A percentile compares a stretch with the other conserved stretches of the same genome.
Evolutionary conservation across 2,329 filamentous ascomycete species (phyloP).

Genomic region (Aspergillus thermomutatus): DNA sequence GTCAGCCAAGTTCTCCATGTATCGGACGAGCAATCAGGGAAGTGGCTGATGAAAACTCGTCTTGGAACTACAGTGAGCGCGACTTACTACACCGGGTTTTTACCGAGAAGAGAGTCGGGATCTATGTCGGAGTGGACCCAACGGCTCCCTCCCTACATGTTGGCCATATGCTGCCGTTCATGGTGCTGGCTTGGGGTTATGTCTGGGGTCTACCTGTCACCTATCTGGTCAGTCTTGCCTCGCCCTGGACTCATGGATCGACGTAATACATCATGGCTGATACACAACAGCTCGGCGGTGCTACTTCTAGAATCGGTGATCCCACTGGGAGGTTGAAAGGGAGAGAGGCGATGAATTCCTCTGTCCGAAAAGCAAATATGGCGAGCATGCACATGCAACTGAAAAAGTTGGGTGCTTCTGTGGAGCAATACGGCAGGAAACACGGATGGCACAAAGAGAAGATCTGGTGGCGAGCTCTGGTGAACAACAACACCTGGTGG

Average conservation of each 20-base stretch:
- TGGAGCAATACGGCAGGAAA: slow-evolving; percentile 62
- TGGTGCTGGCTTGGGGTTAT: slow-evolving; percentile 50
- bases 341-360: slow-evolving; percentile 35
- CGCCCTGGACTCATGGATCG: background rate
- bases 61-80: slow-evolving; percentile 31
- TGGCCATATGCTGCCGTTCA: slow-evolving; percentile 51
- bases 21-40: background rate
- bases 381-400: slow-evolving; percentile 49
- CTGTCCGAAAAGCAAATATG: slow-evolving; percentile 45
- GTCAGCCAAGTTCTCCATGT: slow-evolving; percentile 5
- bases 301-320: slow-evolving; percentile 46
- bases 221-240: slow-evolving; percentile 39
- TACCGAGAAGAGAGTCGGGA: slow-evolving; percentile 44
- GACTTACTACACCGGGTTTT: slow-evolving; percentile 43
- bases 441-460: slow-evolving; percentile 63
- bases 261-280: slow-evolving; percentile 13
- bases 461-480: slow-evolving; percentile 64
- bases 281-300: slow-evolving; percentile 41
- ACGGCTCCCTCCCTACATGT: slow-evolving; percentile 50
- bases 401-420: slow-evolving; percentile 68
- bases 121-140: slow-evolving; percentile 49
- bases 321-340: slow-evolving; percentile 44
- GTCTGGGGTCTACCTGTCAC: slow-evolving; percentile 45
- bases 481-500: slow-evolving; percentile 86
- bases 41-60: slow-evolving; percentile 9